Conservation (phyloP, 2,329 filamentous ascomycete genomes). For the Aspergillus fructus region DNA sequence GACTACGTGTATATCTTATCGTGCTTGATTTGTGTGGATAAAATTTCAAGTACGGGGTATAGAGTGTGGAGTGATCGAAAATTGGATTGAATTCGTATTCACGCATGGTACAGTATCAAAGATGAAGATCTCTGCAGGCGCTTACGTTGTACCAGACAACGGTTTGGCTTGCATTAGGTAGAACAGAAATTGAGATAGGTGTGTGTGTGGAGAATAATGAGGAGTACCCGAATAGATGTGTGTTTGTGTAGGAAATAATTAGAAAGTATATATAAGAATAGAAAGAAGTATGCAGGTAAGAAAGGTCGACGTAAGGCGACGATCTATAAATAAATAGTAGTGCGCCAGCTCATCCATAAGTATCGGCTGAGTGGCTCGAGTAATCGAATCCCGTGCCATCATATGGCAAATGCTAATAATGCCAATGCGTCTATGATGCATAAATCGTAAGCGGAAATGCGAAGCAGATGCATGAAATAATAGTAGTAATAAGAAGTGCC, state of each 20-base stretch:
- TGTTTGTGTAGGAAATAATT: not conserved
- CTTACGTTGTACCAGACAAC: not conserved
- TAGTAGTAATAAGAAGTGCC: not conserved
- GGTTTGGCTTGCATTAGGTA: not conserved
- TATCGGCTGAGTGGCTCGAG: not conserved
- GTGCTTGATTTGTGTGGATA: not conserved
- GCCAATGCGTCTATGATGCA: conserved; percentile 12
- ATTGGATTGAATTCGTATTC: not conserved
- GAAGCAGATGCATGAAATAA: not conserved
- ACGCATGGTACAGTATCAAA: no score
- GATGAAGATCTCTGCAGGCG: not conserved
- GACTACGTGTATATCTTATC: not conserved
- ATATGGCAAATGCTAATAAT: not conserved
- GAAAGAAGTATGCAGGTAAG: not conserved
- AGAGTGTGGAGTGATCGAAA: not conserved
- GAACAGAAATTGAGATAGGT: not conserved
- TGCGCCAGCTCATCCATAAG: not conserved
- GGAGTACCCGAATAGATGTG: no score
- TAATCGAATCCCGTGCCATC: not conserved
- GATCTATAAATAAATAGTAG: conserved; percentile 3
- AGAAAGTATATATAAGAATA: conserved; percentile 1
- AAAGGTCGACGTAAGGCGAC: not conserved
- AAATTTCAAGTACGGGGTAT: not conserved
- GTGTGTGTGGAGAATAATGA: not conserved
- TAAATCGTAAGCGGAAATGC: conserved; percentile 14